Evolutionary conservation across 371 early-diverging fungal genomes (phyloP).

Genomic region (Umbelopsis sp.): DNA sequence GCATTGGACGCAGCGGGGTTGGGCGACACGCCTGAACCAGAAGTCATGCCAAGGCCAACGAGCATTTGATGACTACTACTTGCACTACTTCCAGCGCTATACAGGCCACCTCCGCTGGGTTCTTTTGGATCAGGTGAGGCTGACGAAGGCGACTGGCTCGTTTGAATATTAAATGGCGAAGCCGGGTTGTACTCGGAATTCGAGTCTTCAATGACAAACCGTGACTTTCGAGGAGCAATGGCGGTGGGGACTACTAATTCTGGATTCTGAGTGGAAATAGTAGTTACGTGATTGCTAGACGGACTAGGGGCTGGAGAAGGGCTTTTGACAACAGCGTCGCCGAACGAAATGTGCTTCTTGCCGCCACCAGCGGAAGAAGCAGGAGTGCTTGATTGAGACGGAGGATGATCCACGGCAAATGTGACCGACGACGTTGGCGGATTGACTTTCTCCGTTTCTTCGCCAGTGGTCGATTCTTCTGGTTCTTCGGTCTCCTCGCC

Average conservation of each 20-base stretch:
- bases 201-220: conserved; percentile 57
- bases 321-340: conserved; percentile 47
- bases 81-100: conserved; percentile 13
- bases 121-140: conserved; percentile 20
- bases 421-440: not conserved
- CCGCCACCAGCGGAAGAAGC: not conserved
- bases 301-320: conserved; percentile 26
- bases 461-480: not conserved
- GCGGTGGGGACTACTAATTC: conserved; percentile 4
- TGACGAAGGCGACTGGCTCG: conserved; percentile 24
- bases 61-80: conserved; percentile 16
- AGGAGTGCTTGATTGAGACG: not conserved
- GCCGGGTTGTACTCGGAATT: conserved; percentile 2
- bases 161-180: conserved; percentile 27
- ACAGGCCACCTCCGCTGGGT: not conserved
- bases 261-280: not conserved
- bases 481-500: conserved; percentile 25
- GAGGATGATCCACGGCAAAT: not conserved
- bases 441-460: not conserved
- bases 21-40: not conserved
- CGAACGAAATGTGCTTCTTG: conserved; percentile 54
- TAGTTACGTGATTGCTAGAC: conserved; percentile 13
- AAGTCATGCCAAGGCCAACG: not conserved
- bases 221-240: conserved; percentile 44
- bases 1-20: not conserved